Base-by-base conservation (phyloP, 768 basidiomycete genomes). In the Kwoniella bestiolae region DNA sequence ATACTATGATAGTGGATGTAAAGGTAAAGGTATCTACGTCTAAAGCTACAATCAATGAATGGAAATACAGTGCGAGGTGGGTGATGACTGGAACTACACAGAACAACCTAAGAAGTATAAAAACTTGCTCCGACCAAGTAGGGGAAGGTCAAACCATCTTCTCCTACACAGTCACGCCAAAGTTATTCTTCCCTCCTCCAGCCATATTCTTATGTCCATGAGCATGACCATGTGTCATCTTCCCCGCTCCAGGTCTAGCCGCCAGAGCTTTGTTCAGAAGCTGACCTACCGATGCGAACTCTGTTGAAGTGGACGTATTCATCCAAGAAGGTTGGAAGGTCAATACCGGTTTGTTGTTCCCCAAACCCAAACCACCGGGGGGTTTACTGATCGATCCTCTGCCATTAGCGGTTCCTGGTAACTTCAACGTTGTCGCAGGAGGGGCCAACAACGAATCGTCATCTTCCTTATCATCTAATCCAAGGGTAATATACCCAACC, bases 201-300 rank as follows among this genome's bases (percentile, higher is more conserved):
- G n/a, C n/a, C n/a, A n/a, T n/a, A n/a, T n/a, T n/a, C 38, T 60
- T 32, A 60, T 60, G 32, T 31, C 59, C 32, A 49, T 47, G 46
- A 18, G 29, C 12, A 60, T 60, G 21, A 29, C 57, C 35, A 47
- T 59, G 57, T 45, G n/a, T n/a, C n/a, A n/a, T n/a, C n/a, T n/a
- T n/a, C n/a, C n/a, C 57, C 44, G 11, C 23, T 14, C 6, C 23
- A 25, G 68, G 31, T 56, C 74, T 52, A 18, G 75, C 69, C 5
- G 70, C 68, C 26, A 76, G 55, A 16, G 75, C 72, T 58, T 76
- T 71, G 5, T 65, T 65, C 21, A 76, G 49, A 18, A 68, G 41
- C 11, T 73, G 67, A 1, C 75, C 75, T 1, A 76, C 72, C 9
- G 55, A 60, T 4, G 46, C 49, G 26, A 72, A 70, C 34, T 70